These are phyloP conservation scores for Chlamydomonas reinhardtii DNA, from an alignment of 163 green algal genomes.

Conservation along the genomic window DNA sequence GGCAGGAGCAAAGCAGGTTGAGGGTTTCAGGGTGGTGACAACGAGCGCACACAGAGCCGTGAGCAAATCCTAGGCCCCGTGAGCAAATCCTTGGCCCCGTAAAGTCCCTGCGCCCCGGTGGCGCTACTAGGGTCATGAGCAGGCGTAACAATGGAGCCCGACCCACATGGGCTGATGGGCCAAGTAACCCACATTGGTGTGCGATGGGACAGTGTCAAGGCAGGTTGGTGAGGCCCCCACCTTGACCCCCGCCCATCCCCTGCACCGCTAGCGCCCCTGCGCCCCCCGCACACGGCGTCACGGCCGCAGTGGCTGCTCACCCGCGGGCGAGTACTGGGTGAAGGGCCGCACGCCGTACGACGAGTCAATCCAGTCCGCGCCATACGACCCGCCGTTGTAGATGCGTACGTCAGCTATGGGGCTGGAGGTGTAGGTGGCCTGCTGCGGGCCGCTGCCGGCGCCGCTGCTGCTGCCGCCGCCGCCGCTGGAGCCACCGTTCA, in stretches of 20 bases:
- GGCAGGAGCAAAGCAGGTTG: neutral
- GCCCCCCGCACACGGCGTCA: no score
- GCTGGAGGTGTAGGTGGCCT: neutral
- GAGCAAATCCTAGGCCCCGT: no score
- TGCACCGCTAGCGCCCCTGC: neutral
- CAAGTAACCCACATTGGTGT: no score
- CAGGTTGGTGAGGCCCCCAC: no score
- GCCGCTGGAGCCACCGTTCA: neutral
- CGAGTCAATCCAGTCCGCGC: neutral
- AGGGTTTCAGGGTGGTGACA: no score
- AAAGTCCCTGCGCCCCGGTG: no score
- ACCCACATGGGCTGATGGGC: no score
- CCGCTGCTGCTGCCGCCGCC: neutral
- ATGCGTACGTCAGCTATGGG: neutral
- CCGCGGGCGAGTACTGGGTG: constrained; percentile 6
- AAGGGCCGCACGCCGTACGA: constrained; percentile 8
- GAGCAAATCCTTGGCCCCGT: no score
- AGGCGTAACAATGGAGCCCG: no score
- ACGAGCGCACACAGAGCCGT: no score
- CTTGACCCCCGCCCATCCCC: neutral
- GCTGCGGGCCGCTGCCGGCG: neutral
- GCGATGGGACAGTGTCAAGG: no score
- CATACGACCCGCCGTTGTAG: constrained; percentile 7
- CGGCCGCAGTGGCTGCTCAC: neutral
- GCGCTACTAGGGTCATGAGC: no score